Percentiles rank a stretch among this genome's conserved stretches.
These are phyloP conservation scores for Viscum album DNA, from an alignment of 177 flowering plant genomes.

Conservation along the genomic window DNA sequence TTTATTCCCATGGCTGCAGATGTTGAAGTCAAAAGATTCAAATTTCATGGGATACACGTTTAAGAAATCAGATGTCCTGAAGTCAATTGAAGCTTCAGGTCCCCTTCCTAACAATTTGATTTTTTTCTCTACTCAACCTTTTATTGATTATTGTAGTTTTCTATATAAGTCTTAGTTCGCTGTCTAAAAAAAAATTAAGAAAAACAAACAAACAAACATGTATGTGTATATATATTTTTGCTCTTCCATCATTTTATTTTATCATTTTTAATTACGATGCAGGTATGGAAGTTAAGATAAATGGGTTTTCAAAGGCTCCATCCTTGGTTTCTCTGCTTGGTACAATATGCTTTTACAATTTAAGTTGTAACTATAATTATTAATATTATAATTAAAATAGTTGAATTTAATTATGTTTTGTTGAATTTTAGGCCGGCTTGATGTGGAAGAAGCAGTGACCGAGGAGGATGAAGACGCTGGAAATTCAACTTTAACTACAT, in stretches of 20 bases:
- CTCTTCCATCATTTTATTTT: too few species aligned
- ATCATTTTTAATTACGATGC: conserved; percentile 19
- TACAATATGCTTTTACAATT: conserved; percentile 18
- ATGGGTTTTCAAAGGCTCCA: conserved; percentile 44
- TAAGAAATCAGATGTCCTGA: conserved; percentile 64
- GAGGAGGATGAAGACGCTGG: too few species aligned
- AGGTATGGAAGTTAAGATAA: conserved; percentile 37
- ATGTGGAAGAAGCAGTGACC: conserved; percentile 33
- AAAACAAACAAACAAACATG: too few species aligned
- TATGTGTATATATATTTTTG: too few species aligned
- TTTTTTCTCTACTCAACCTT: neutral
- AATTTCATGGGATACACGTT: conserved; percentile 78
- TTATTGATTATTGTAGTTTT: neutral
- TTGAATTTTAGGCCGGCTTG: conserved; percentile 38
- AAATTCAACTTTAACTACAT: too few species aligned
- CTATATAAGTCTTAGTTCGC: neutral
- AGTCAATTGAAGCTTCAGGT: conserved; percentile 63
- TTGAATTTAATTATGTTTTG: neutral
- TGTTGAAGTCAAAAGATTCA: conserved; percentile 80
- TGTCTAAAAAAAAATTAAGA: neutral
- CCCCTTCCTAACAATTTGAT: conserved; percentile 10
- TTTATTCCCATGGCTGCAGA: conserved; percentile 32
- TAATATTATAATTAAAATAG: too few species aligned
- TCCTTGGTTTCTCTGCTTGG: conserved; percentile 68
- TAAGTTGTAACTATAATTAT: too few species aligned